phyloP scores from a whole-genome alignment of 2,329 filamentous ascomycete species.

The Colletotrichum zoysiae region DNA sequence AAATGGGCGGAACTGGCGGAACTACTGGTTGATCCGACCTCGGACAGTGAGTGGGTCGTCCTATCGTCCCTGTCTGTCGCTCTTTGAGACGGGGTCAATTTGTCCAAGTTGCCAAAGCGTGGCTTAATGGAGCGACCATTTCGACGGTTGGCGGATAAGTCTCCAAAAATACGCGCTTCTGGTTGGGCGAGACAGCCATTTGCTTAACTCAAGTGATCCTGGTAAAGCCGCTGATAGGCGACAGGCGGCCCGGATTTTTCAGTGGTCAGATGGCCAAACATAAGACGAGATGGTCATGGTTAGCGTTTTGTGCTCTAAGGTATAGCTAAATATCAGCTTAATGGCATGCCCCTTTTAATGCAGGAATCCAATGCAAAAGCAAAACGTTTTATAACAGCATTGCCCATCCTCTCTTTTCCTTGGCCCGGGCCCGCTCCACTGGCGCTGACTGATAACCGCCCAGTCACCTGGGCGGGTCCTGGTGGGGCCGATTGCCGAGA shows the following conservation, averaged over 20 bases:
- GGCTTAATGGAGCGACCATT: constrained; percentile 21
- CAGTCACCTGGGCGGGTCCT: constrained; percentile 21
- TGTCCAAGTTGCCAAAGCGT: constrained; percentile 26
- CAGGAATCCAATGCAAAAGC: neutral
- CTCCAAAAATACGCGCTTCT: constrained; percentile 21
- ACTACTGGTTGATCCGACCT: constrained; percentile 41
- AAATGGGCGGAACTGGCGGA: constrained; percentile 39
- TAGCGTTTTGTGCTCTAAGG: constrained; percentile 17
- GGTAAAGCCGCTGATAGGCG: constrained; percentile 42
- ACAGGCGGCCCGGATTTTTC: constrained; percentile 15
- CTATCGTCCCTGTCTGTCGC: constrained; percentile 13
- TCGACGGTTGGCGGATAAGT: constrained; percentile 22
- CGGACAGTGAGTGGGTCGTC: constrained; percentile 39
- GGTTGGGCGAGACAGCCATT: constrained; percentile 33
- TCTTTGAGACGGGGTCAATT: constrained; percentile 28
- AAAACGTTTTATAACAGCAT: neutral
- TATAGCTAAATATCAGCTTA: constrained; percentile 11
- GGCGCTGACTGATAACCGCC: constrained; percentile 12
- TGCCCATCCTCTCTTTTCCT: neutral
- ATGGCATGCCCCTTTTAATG: neutral
- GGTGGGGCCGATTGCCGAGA: constrained; percentile 13
- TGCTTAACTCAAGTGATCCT: constrained; percentile 22
- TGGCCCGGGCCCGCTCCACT: neutral
- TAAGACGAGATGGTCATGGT: constrained; percentile 22
- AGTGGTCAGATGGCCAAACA: constrained; percentile 35